Conservation (phyloP, 2,329 filamentous ascomycete species). For the Cladosporium sp. region DNA sequence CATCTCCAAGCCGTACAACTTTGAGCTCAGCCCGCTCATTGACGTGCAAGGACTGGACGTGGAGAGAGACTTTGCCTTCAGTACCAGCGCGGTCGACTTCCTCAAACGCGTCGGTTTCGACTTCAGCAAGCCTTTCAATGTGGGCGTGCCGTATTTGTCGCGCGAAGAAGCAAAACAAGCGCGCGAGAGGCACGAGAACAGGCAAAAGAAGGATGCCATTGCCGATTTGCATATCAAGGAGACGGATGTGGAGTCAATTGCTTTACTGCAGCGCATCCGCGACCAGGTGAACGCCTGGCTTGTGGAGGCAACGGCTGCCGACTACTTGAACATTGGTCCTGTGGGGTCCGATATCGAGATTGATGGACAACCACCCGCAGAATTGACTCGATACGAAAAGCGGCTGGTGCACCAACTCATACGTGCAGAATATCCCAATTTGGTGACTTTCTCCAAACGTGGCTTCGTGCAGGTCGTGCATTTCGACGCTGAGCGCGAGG, state of each 20-base stretch:
- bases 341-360: constrained; percentile 15
- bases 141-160: constrained; percentile 61
- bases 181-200: constrained; percentile 41
- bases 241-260: constrained; percentile 49
- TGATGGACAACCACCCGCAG: constrained; percentile 18
- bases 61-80: constrained; percentile 54
- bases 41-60: constrained; percentile 50
- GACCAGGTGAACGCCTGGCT: constrained; percentile 47
- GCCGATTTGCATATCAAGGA: constrained; percentile 48
- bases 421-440: constrained; percentile 54
- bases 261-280: constrained; percentile 47
- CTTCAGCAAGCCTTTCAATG: constrained; percentile 52
- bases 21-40: constrained; percentile 56
- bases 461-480: constrained; percentile 41
- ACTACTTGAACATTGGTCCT: constrained; percentile 33
- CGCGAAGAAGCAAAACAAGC: constrained; percentile 52
- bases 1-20: constrained; percentile 60
- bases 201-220: constrained; percentile 38
- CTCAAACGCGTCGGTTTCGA: constrained; percentile 56
- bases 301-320: constrained; percentile 23
- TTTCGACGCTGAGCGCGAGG: constrained; percentile 42
- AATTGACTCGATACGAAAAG: constrained; percentile 58
- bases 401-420: constrained; percentile 63
- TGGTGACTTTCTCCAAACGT: constrained; percentile 39
- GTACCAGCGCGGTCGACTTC: constrained; percentile 59